Conservation (phyloP, 352 stramenopile genomes). For the Globisporangium acanthophoron region DNA sequence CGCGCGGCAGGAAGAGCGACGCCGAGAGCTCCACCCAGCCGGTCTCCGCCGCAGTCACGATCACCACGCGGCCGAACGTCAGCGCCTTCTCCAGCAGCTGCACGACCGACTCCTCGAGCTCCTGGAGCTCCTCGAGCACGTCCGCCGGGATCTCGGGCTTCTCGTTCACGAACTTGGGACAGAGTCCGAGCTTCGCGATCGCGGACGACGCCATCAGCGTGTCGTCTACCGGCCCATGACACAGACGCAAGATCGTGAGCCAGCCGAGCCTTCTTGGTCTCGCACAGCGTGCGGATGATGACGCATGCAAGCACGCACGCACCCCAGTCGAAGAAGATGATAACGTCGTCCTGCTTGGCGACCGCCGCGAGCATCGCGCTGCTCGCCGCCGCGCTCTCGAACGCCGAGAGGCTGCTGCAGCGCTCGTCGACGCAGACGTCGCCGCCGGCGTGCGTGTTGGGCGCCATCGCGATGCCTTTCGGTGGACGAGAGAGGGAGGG, state of each 20-base stretch:
- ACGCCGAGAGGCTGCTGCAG: conserved; percentile 42
- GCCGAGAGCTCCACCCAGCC: conserved; percentile 89
- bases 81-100: conserved; percentile 69
- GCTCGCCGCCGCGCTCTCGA: conserved; percentile 31
- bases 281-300: no score
- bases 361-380: conserved; percentile 18
- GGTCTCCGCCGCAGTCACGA: conserved; percentile 86
- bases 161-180: conserved; percentile 84
- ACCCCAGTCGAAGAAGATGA: conserved; percentile 89
- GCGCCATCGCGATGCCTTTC: conserved; percentile 31
- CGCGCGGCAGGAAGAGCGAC: conserved; percentile 82
- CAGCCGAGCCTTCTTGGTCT: background rate
- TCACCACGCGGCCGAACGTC: conserved; percentile 72
- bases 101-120: conserved; percentile 73
- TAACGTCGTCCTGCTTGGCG: conserved; percentile 41
- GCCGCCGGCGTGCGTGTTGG: conserved; percentile 42
- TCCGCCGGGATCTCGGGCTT: conserved; percentile 68
- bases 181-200: conserved; percentile 73
- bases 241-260: conserved; percentile 4
- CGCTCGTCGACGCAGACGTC: conserved; percentile 64
- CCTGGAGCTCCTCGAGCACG: conserved; percentile 65
- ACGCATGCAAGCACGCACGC: conserved; percentile 11
- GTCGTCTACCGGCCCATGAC: conserved; percentile 42
- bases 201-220: conserved; percentile 78
- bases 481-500: background rate